Evolutionary conservation across 1,139 yeast species (phyloP).

Genomic region (Hyphopichia khmerensis): DNA sequence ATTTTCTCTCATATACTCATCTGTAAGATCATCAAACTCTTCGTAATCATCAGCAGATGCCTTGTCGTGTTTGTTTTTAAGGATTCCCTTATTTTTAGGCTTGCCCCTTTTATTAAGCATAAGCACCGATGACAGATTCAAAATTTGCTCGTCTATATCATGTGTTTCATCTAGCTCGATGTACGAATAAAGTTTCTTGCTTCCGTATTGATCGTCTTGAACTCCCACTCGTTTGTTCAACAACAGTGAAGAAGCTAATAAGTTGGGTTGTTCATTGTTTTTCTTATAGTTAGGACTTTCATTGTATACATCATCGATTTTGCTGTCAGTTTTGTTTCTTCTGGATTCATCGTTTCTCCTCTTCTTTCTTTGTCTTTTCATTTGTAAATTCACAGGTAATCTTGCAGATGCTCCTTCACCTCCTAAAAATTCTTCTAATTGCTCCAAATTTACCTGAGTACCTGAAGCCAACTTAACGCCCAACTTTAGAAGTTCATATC

Average conservation of each 20-base stretch:
- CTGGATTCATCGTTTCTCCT: slow-evolving; percentile 1
- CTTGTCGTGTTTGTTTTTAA: slow-evolving; percentile 1
- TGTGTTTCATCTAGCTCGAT: slow-evolving; percentile 27
- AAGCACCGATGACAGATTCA: slow-evolving; percentile 11
- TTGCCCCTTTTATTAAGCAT: slow-evolving; percentile 10
- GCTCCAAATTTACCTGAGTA: slow-evolving; percentile 78
- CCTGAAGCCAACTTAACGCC: slow-evolving; percentile 90
- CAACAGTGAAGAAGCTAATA: slow-evolving; percentile 25
- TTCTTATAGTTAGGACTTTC: too few relatives aligned
- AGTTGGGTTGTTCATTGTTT: slow-evolving; percentile 6
- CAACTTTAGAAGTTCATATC: slow-evolving; percentile 75
- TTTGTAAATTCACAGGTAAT: slow-evolving; percentile 9
- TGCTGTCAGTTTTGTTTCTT: not conserved
- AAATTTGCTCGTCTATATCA: slow-evolving; percentile 14
- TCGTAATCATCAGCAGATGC: slow-evolving; percentile 21
- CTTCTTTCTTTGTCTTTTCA: slow-evolving; percentile 1
- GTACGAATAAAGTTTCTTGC: slow-evolving; percentile 27
- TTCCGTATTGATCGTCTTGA: slow-evolving; percentile 20
- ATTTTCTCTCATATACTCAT: not conserved
- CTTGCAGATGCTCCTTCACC: slow-evolving; percentile 60
- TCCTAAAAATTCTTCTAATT: slow-evolving; percentile 73
- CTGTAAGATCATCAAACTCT: slow-evolving; percentile 2
- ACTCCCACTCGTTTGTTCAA: slow-evolving; percentile 7
- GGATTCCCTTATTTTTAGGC: not conserved
- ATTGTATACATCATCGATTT: too few relatives aligned